Conservation (phyloP, 306 rosid genomes). For the Chamaecrista fasciculata region DNA sequence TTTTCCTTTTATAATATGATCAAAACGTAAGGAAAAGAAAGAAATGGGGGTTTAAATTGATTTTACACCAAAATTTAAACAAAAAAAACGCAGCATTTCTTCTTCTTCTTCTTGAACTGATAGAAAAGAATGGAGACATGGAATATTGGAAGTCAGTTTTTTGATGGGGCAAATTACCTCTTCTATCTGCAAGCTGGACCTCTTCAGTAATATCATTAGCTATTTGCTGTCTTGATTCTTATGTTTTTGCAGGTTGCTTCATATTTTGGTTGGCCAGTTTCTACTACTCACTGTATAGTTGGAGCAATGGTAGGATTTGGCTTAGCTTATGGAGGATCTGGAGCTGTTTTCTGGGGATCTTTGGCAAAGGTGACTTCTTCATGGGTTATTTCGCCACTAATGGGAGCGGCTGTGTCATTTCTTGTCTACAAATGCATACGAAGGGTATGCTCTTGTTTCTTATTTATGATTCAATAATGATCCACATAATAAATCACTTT, state of each 20-base stretch:
- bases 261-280: conserved; percentile 93
- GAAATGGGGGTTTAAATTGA: too few relatives aligned
- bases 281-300: conserved; percentile 96
- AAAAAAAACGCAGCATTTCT: too few relatives aligned
- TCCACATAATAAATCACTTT: not conserved
- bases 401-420: conserved; percentile 90
- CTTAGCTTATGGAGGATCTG: conserved; percentile 77
- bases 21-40: too few relatives aligned
- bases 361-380: conserved; percentile 88
- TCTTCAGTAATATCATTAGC: conserved; percentile 15
- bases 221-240: conserved; percentile 10
- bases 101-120: not conserved
- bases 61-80: too few relatives aligned
- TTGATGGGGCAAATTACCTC: too few relatives aligned
- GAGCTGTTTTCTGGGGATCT: conserved; percentile 97
- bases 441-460: conserved; percentile 58
- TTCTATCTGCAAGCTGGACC: not conserved
- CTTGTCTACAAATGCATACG: conserved; percentile 94
- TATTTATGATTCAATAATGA: not conserved
- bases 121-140: conserved; percentile 15
- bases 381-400: conserved; percentile 84
- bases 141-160: not conserved
- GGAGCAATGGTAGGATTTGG: conserved; percentile 99
- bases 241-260: conserved; percentile 71
- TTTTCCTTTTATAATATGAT: too few relatives aligned